Evolutionary conservation across 192 early-diverging fungal species (phyloP).

Genomic region (Coemansia erecta): DNA sequence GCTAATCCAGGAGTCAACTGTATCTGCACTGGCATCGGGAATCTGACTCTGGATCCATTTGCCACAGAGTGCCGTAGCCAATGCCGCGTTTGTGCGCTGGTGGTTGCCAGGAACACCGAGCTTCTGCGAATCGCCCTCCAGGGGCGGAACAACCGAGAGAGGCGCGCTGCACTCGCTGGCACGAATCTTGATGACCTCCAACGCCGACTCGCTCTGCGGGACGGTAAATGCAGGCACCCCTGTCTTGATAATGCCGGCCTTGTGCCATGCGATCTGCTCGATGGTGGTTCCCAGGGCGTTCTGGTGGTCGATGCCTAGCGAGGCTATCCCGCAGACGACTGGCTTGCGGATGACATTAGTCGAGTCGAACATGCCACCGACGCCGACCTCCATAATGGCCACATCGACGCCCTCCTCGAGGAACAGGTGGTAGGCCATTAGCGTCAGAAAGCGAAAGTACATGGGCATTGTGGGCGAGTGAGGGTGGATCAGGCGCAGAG

Average conservation of each 20-base stretch:
- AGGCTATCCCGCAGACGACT: conserved; percentile 75
- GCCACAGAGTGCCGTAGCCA: conserved; percentile 71
- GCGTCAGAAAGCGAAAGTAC: conserved; percentile 90
- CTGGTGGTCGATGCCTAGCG: conserved; percentile 78
- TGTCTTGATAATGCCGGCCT: conserved; percentile 76
- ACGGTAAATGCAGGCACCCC: conserved; percentile 71
- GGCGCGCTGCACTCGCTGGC: conserved; percentile 63
- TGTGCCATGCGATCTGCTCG: conserved; percentile 79
- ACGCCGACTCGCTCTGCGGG: conserved; percentile 66
- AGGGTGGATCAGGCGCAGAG: conserved; percentile 19
- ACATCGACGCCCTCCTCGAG: conserved; percentile 79
- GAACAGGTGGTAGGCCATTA: conserved; percentile 89
- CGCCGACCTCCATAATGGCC: conserved; percentile 77
- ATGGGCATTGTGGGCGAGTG: conserved; percentile 54
- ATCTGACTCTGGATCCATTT: conserved; percentile 60
- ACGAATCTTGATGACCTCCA: conserved; percentile 64
- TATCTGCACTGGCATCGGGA: conserved; percentile 3
- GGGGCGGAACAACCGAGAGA: conserved; percentile 34
- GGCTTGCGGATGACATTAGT: conserved; percentile 76
- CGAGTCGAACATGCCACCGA: conserved; percentile 83
- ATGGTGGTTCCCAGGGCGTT: conserved; percentile 69
- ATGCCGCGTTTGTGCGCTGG: conserved; percentile 80
- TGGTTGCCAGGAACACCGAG: conserved; percentile 80
- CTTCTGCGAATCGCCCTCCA: background rate
- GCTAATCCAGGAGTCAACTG: conserved; percentile 4